phyloP scores from a whole-genome alignment of 345 rosid genomes.

The Populus euphratica region DNA sequence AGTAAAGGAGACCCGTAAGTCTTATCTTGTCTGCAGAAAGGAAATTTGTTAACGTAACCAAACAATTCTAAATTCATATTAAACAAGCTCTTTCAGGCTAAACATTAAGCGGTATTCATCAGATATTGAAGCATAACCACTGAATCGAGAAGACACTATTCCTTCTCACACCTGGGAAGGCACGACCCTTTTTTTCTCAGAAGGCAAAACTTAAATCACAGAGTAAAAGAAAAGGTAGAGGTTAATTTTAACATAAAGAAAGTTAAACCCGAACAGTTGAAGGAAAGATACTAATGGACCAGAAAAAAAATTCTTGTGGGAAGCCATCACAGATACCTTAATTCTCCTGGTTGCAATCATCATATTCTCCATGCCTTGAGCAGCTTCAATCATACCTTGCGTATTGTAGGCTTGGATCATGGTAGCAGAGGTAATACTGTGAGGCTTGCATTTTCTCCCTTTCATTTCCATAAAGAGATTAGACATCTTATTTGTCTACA shows the following conservation, averaged over 20 bases:
- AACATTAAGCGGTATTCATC: background rate
- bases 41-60: background rate
- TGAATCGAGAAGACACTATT: background rate
- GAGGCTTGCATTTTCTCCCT: slow-evolving; percentile 64
- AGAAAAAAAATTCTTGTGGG: background rate
- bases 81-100: background rate
- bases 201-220: background rate
- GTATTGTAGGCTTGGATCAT: slow-evolving; percentile 65
- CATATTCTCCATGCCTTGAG: slow-evolving; percentile 47
- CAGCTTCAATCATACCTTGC: slow-evolving; percentile 62
- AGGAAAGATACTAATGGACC: background rate
- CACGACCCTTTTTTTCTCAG: background rate
- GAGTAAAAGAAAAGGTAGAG: background rate
- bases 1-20: background rate
- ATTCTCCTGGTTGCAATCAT: slow-evolving; percentile 32
- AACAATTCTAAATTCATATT: background rate
- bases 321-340: slow-evolving; percentile 22
- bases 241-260: background rate
- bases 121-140: background rate
- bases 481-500: slow-evolving; percentile 50
- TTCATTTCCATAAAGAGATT: slow-evolving; percentile 58
- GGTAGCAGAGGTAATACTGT: slow-evolving; percentile 59
- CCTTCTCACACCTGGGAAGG: background rate
- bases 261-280: background rate
- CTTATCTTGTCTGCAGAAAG: background rate